Conservation (phyloP, 1,284 basidiomycete genomes). For the Irpex sp. region DNA sequence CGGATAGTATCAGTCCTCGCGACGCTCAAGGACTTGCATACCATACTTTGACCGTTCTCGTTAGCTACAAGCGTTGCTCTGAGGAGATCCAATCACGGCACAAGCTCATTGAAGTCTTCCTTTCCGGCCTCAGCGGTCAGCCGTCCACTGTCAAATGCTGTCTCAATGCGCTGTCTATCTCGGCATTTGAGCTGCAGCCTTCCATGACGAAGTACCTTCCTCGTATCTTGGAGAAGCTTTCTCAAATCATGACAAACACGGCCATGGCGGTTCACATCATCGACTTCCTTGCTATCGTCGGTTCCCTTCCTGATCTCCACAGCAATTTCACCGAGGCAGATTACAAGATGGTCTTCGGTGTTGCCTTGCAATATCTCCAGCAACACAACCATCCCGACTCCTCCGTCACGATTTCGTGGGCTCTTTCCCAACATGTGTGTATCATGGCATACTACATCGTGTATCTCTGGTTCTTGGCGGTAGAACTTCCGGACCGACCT, state of each 20-base stretch:
- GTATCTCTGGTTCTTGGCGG: conserved; percentile 92
- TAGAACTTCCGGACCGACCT: conserved; percentile 83
- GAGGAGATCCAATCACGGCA: conserved; percentile 60
- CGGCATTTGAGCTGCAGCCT: conserved; percentile 85
- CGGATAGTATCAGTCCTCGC: conserved; percentile 61
- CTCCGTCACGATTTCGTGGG: conserved; percentile 70
- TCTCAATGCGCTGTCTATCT: conserved; percentile 86
- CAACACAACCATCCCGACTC: conserved; percentile 77
- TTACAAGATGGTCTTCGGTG: conserved; percentile 93
- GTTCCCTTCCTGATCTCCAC: conserved; percentile 77
- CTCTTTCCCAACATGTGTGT: conserved; percentile 93
- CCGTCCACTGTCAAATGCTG: conserved; percentile 88
- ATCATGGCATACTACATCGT: conserved; percentile 92
- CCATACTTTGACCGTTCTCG: conserved; percentile 84
- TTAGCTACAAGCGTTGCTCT: conserved; percentile 86
- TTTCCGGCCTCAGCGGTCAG: conserved; percentile 75
- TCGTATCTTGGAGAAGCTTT: conserved; percentile 83
- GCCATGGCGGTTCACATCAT: conserved; percentile 95
- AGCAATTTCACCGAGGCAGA: conserved; percentile 92
- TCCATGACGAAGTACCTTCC: conserved; percentile 83
- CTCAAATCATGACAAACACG: conserved; percentile 93
- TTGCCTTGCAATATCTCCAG: conserved; percentile 93
- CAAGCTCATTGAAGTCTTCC: conserved; percentile 81
- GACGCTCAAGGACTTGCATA: conserved; percentile 90
- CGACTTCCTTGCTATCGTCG: conserved; percentile 87